These are phyloP conservation scores for Euphorbia corollata DNA, from an alignment of 441 rosid species.

Conservation along the genomic window DNA sequence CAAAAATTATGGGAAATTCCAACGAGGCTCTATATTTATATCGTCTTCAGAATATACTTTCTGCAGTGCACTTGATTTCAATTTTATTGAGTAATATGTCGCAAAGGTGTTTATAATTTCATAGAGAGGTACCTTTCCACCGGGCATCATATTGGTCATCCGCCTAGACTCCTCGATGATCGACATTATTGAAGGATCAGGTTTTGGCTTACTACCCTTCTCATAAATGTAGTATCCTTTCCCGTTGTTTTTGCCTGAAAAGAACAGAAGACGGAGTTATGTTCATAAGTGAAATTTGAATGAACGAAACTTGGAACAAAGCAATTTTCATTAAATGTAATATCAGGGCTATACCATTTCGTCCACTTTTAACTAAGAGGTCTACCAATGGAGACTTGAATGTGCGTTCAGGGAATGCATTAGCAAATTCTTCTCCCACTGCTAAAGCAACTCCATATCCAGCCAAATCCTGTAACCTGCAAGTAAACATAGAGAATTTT, in stretches of 20 bases:
- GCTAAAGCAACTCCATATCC: slow-evolving; percentile 83
- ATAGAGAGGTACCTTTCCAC: slow-evolving; percentile 59
- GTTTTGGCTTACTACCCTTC: slow-evolving; percentile 79
- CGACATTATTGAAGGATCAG: slow-evolving; percentile 64
- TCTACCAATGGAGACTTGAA: slow-evolving; percentile 53
- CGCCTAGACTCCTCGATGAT: slow-evolving; percentile 64
- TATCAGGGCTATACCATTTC: slow-evolving; percentile 51
- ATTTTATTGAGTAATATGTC: slow-evolving; percentile 4
- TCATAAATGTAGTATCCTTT: slow-evolving; percentile 76
- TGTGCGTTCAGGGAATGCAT: slow-evolving; percentile 55
- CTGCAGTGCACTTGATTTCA: not conserved
- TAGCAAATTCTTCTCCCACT: slow-evolving; percentile 46
- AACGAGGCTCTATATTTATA: slow-evolving; percentile 1
- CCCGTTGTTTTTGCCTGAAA: slow-evolving; percentile 77
- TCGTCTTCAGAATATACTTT: not conserved
- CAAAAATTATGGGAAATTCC: slow-evolving; percentile 6
- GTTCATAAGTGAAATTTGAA: not conserved
- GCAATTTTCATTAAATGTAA: slow-evolving; percentile 12
- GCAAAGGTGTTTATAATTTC: slow-evolving; percentile 1
- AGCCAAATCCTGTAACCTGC: slow-evolving; percentile 82
- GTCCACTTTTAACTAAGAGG: slow-evolving; percentile 64
- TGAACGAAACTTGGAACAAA: not conserved
- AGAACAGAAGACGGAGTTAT: slow-evolving; percentile 4
- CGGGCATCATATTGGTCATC: slow-evolving; percentile 66
- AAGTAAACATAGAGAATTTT: slow-evolving; percentile 16